Percentiles rank a stretch among this genome's conserved stretches.
phyloP scores from a whole-genome alignment of 2,329 filamentous ascomycete genomes.

The Leptographium procerum region DNA sequence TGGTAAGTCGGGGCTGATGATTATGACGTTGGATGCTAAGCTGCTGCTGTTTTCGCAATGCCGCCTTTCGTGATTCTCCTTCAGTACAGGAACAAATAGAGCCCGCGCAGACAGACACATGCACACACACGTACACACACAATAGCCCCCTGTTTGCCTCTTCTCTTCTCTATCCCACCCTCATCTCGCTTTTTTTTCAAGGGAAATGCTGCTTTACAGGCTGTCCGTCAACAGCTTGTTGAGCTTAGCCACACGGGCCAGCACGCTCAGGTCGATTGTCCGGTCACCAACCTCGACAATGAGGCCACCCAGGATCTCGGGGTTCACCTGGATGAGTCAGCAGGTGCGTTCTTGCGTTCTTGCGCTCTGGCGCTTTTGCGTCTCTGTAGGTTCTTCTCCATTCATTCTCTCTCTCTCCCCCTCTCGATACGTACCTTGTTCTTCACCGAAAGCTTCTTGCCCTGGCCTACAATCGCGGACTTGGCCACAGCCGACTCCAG shows the following conservation, averaged over 20 bases:
- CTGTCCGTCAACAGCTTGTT: slow-evolving; percentile 98
- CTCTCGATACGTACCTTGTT: slow-evolving; percentile 51
- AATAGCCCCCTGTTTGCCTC: not conserved
- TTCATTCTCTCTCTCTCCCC: too few relatives aligned
- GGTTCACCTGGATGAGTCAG: slow-evolving; percentile 49
- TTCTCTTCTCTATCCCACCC: not conserved
- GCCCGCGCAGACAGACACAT: not conserved
- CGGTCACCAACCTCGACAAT: slow-evolving; percentile 95
- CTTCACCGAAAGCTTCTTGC: slow-evolving; percentile 95
- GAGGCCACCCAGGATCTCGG: slow-evolving; percentile 86
- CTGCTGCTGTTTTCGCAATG: too few relatives aligned
- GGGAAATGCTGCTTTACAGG: slow-evolving; percentile 54
- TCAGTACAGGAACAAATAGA: not conserved
- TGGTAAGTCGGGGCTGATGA: too few relatives aligned
- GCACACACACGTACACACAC: not conserved
- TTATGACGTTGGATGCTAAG: too few relatives aligned
- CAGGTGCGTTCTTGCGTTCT: too few relatives aligned
- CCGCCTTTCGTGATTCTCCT: not conserved
- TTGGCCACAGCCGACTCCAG: slow-evolving; percentile 83
- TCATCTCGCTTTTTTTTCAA: not conserved
- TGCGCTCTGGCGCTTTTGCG: too few relatives aligned
- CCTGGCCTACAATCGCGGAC: slow-evolving; percentile 75
- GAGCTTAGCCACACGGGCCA: slow-evolving; percentile 89
- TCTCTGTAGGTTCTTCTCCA: too few relatives aligned
- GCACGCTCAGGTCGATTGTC: slow-evolving; percentile 95